Percentiles rank a stretch among this genome's conserved stretches.
Evolutionary conservation across 352 stramenopile genomes (phyloP).

Genomic region (Phytopythium litorale): DNA sequence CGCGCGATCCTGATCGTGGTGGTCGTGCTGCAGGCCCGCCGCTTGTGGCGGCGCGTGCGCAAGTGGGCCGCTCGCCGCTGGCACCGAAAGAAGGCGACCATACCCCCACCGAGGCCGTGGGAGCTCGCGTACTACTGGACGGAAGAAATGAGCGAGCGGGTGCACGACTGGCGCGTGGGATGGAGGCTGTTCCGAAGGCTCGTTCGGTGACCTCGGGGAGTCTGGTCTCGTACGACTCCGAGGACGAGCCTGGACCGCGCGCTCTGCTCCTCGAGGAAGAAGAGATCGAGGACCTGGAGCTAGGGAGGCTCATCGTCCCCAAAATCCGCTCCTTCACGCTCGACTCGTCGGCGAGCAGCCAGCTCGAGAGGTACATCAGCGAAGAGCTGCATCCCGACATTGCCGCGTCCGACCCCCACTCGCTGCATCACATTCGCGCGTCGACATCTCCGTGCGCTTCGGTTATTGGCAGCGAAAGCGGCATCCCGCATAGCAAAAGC

Average conservation of each 20-base stretch:
- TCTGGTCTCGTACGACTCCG: conserved; percentile 8
- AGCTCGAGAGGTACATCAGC: conserved; percentile 29
- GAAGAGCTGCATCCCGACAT: conserved; percentile 19
- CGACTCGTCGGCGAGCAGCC: conserved; percentile 22
- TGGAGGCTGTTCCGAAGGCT: conserved; percentile 7
- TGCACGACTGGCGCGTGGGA: conserved; percentile 4
- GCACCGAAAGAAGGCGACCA: not conserved
- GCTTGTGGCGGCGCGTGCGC: conserved; percentile 2
- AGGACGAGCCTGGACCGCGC: conserved; percentile 14
- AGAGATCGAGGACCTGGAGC: conserved; percentile 8
- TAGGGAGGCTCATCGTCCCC: conserved; percentile 21
- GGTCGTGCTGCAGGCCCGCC: not conserved
- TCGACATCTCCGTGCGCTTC: conserved; percentile 4
- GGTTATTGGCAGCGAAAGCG: not conserved
- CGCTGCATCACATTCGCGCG: conserved; percentile 10
- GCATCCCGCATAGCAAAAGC: conserved; percentile 39
- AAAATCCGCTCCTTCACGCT: conserved; percentile 38
- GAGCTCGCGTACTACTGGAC: conserved; percentile 6
- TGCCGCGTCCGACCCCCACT: conserved; percentile 6
- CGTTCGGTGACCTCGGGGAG: conserved; percentile 2
- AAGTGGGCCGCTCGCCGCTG: conserved; percentile 1
- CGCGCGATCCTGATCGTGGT: conserved; percentile 2
- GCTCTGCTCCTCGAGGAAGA: conserved; percentile 3
- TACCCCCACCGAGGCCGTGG: not conserved
- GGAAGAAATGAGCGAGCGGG: conserved; percentile 5